Evolutionary conservation across 257 asterid species (phyloP), one percentile per base, ranked within the genome.

Genomic region (Solanum chaucha): DNA sequence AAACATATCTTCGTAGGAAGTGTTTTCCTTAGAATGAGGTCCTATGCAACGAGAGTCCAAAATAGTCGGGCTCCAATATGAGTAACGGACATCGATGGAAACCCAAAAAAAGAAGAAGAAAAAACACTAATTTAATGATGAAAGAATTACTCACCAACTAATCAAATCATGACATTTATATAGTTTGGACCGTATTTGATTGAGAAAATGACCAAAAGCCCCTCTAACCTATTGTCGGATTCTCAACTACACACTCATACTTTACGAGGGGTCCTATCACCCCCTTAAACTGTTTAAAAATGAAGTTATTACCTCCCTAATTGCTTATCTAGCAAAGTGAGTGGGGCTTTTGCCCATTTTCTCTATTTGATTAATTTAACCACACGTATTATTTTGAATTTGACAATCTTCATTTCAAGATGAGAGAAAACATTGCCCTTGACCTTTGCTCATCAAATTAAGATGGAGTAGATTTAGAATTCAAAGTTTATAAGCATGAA

Each of bases 1-100:
- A 5, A 15, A 5, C 3, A 2, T 51, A 48, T 0, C 0, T 17
- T 6, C 2, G 64, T 55, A 2, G 10, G 10, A 17, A 55, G n/a
- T 2, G 2, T 1, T 17, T 55, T 5, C 10, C 1, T 15, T 15
- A 0, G 1, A 55, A 55, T 55, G 64, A 1, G 3, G 4, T 5
- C 8, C n/a, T 55, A 17, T 8, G n/a, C n/a, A 55, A 15, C 4
- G 4, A 6, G 64, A 55, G 8, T 17, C 0, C 9, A 3, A 17
- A 55, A 55, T 0, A 17, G 1, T 17, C 1, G 9, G 9, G 1
- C 4, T 55, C 9, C 0, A 55, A 1, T 17, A 55, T 17, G 8
- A 1, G 1, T 46, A 46, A 0, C 19, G 1, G 1, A 46, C 6
- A 46, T 46, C 19, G 2, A 1, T 46, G 55, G 3, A 12, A 46